Evolutionary conservation across 768 basidiomycete species (phyloP).

Genomic region (Hydnum rufescens): DNA sequence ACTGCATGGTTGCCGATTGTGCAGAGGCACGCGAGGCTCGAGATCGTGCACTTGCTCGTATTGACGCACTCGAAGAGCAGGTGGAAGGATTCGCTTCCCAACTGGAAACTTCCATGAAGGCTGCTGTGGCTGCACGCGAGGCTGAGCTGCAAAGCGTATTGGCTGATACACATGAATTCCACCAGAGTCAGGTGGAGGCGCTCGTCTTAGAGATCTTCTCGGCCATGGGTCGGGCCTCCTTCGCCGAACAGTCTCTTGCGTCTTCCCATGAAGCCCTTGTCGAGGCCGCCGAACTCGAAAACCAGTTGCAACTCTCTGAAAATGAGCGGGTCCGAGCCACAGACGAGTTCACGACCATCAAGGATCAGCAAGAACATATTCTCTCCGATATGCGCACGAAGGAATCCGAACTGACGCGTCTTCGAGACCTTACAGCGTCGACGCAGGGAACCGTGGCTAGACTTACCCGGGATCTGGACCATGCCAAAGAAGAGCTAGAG

Average conservation of each 20-base stretch:
- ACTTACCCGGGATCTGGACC: too few relatives aligned
- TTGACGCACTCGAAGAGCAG: constrained; percentile 45
- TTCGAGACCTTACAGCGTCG: too few relatives aligned
- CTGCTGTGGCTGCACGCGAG: too few relatives aligned
- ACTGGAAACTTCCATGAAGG: neutral
- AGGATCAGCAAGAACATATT: too few relatives aligned
- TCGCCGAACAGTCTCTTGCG: neutral
- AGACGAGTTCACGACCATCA: neutral
- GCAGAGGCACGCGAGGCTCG: constrained; percentile 54
- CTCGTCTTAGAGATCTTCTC: neutral
- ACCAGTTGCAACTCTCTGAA: neutral
- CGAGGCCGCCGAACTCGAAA: neutral
- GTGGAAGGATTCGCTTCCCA: constrained; percentile 25
- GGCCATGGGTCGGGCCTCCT: neutral
- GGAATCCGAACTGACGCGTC: too few relatives aligned
- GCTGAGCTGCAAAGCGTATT: too few relatives aligned
- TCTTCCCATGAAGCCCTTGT: neutral
- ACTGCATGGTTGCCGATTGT: constrained; percentile 72
- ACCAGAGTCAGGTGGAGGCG: neutral
- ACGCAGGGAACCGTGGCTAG: too few relatives aligned
- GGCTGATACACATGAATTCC: neutral
- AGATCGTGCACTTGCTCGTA: constrained; percentile 35
- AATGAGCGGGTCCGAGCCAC: neutral
- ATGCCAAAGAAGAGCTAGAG: too few relatives aligned
- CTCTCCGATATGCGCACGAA: too few relatives aligned